A percentile compares a stretch with the other conserved stretches of the same genome.
Conservation (phyloP, 345 rosid species). For the Eucalyptus tenuipes region DNA sequence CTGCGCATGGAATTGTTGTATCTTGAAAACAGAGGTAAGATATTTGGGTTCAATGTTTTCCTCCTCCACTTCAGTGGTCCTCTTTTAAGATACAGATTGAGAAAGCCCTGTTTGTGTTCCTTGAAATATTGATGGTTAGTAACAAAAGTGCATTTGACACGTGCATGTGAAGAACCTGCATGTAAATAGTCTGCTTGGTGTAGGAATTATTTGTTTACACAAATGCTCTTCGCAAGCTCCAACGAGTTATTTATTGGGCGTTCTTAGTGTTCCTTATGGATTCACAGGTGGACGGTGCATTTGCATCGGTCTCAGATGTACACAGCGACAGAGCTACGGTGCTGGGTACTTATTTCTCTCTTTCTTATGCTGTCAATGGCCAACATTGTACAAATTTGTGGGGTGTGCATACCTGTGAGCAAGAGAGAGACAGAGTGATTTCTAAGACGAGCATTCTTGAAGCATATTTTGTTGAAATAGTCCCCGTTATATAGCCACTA, state of each 20-base stretch:
- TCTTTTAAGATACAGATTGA: not conserved
- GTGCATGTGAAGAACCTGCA: not conserved
- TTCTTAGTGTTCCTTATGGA: not conserved
- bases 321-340: not conserved
- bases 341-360: not conserved
- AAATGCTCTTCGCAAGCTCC: not conserved
- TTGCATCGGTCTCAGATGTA: not conserved
- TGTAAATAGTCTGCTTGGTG: not conserved
- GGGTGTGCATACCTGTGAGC: not conserved
- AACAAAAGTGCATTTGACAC: not conserved
- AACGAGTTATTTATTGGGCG: not conserved
- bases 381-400: not conserved
- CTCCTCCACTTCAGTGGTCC: not conserved
- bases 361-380: not conserved
- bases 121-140: not conserved
- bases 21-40: constrained; percentile 77
- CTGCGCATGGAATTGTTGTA: constrained; percentile 49
- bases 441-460: not conserved
- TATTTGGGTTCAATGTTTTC: not conserved
- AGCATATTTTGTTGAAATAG: not conserved
- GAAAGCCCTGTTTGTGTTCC: not conserved
- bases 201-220: not conserved
- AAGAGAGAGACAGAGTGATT: not conserved
- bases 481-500: not conserved
- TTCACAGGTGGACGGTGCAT: not conserved